Base-by-base conservation (phyloP, 2,329 filamentous ascomycete species). In the Neofusicoccum parvum region DNA sequence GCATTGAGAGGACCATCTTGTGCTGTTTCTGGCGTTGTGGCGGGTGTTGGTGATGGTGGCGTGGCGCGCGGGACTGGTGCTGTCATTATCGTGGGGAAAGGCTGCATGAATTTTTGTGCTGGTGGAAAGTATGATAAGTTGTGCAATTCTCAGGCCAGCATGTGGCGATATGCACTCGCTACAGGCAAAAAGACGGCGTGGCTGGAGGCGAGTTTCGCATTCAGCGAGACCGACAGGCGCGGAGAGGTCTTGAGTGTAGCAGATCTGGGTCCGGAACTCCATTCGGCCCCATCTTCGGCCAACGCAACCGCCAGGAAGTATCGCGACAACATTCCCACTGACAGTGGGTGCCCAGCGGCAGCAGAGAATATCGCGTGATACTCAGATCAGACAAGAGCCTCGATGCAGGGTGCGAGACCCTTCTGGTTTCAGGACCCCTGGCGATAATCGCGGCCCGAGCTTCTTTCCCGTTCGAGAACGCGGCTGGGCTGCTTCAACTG, bases 1-100 rank as follows among this genome's bases (percentile, higher is more conserved):
- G 70, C 70, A 82, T 77, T 17, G 77, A 74, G 3, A 83, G 66
- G 15, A 79, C 78, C 81, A 82, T 82, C 3, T n/a, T 60, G 56
- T 5, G 10, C 20, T 20, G 43, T 2, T 48, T 32, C 27, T 39
- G 37, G 37, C 10, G 41, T 46, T 37, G 41, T 15, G 48, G 56
- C 3, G 27, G 12, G 14, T 60, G 41, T 20, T 60, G 11, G 32
- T n/a, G 54, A 12, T 17, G 27, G 39, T 32, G 39, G n/a, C 5
- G n/a, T 41, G 51, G 51, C n/a, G 37, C 43, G 37, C 36, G 9
- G 41, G 27, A 14, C 7, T 45, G 41, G 43, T 10, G 41, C 23
- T 46, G 23, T 48, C 56, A 60, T 60, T 36, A 10, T 27, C 27
- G 15, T 5, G 43, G 41, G 12, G n/a, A 9, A 17, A n/a, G 15